phyloP scores from a whole-genome alignment of 164 flowering plant genomes.

The Liriodendron chinense region DNA sequence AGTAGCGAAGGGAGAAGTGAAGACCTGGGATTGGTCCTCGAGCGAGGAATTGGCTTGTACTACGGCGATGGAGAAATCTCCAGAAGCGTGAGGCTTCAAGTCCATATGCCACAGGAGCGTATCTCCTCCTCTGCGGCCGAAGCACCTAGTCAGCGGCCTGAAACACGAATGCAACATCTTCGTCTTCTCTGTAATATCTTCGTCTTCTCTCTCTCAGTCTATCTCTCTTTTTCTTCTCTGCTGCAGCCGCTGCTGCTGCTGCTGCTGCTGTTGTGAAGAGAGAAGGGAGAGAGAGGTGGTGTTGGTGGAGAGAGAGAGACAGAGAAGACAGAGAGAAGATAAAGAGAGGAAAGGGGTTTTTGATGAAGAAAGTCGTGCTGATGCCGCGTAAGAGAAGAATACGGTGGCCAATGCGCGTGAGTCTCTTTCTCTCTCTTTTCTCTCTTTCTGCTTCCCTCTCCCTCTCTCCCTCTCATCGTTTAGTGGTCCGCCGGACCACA shows the following conservation, averaged over 20 bases:
- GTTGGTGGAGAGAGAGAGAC: background rate
- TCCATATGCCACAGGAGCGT: conserved; percentile 50
- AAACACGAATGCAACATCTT: conserved; percentile 24
- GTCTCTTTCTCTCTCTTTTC: background rate
- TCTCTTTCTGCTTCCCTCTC: background rate
- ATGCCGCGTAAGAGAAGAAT: conserved; percentile 4
- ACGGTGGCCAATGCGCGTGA: conserved; percentile 2
- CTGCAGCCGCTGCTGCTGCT: too few relatives aligned
- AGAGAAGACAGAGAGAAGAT: background rate
- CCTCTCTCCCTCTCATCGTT: background rate
- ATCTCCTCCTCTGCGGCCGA: conserved; percentile 38
- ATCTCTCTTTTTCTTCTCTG: background rate
- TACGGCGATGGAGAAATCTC: conserved; percentile 64
- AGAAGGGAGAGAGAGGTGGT: background rate
- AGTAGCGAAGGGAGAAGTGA: conserved; percentile 45
- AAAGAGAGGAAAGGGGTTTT: background rate
- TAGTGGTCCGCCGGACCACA: background rate
- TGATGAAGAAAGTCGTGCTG: background rate
- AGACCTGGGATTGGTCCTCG: conserved; percentile 61
- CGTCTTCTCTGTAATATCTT: background rate
- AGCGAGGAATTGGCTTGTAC: conserved; percentile 56
- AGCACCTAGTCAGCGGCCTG: conserved; percentile 32
- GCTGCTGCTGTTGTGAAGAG: background rate
- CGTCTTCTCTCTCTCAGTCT: background rate
- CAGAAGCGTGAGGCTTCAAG: conserved; percentile 50